phyloP scores from a whole-genome alignment of 2,329 filamentous ascomycete genomes.

The Claviceps paspali region DNA sequence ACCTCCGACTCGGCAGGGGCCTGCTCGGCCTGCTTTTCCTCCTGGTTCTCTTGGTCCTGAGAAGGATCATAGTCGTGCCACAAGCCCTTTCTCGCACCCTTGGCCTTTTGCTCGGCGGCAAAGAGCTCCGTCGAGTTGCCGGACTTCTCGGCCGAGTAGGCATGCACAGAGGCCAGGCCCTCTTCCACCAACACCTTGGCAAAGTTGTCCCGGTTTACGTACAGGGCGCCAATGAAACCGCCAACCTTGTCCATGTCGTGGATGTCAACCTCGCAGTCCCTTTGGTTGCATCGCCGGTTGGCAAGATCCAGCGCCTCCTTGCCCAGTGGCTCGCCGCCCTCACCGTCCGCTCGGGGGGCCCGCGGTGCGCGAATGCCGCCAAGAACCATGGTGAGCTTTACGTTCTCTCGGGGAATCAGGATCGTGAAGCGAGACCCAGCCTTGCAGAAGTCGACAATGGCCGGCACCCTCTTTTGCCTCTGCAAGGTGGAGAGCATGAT shows the following conservation, averaged over 20 bases:
- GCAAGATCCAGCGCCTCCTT: constrained; percentile 90
- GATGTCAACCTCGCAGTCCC: constrained; percentile 91
- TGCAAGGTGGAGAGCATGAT: constrained; percentile 78
- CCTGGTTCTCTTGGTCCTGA: constrained; percentile 53
- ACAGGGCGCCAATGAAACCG: constrained; percentile 90
- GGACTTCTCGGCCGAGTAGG: constrained; percentile 90
- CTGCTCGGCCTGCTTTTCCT: constrained; percentile 36
- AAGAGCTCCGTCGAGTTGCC: constrained; percentile 79
- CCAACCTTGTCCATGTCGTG: constrained; percentile 92
- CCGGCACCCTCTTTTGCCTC: constrained; percentile 82
- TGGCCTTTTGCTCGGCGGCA: constrained; percentile 75
- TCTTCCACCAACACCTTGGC: constrained; percentile 88
- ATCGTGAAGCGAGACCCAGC: constrained; percentile 90
- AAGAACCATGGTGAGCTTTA: constrained; percentile 89
- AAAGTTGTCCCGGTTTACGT: constrained; percentile 89
- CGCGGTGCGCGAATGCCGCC: constrained; percentile 83
- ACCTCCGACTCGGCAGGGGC: constrained; percentile 31
- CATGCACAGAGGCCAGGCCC: constrained; percentile 80
- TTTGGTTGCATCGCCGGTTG: constrained; percentile 75
- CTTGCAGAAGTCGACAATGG: constrained; percentile 93
- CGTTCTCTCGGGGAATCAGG: constrained; percentile 77
- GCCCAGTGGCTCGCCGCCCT: constrained; percentile 82
- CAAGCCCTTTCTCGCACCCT: constrained; percentile 72
- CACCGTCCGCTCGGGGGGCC: constrained; percentile 60
- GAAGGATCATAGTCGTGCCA: constrained; percentile 94